phyloP scores from a whole-genome alignment of 805 yeast genomes.

The Pichia insulana region DNA sequence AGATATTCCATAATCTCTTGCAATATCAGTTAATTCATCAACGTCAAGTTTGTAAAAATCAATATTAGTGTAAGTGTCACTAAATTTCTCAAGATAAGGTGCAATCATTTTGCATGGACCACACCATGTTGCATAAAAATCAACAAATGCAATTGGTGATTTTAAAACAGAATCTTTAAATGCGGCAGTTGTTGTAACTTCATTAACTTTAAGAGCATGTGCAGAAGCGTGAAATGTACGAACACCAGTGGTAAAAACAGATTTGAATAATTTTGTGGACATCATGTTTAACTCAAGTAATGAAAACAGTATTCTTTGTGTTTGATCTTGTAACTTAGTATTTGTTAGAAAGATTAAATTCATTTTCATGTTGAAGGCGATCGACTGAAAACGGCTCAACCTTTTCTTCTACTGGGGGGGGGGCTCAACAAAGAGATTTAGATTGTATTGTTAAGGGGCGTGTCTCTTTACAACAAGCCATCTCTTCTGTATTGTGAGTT shows the following conservation, averaged over 20 bases:
- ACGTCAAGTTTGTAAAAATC: slow-evolving; percentile 65
- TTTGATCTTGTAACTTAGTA: no score
- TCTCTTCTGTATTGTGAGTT: background rate
- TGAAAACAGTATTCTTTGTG: no score
- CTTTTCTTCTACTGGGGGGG: no score
- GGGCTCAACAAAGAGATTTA: no score
- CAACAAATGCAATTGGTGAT: slow-evolving; percentile 43
- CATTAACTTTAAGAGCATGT: slow-evolving; percentile 21
- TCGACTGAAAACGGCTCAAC: no score
- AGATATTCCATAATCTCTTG: slow-evolving; percentile 49
- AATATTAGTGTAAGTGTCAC: slow-evolving; percentile 39
- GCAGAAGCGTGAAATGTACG: slow-evolving; percentile 7
- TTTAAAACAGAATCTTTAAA: slow-evolving; percentile 29
- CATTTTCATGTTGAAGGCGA: no score
- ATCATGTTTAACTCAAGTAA: background rate
- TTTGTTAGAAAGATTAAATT: no score
- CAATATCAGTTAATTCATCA: slow-evolving; percentile 46
- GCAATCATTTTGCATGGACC: slow-evolving; percentile 72
- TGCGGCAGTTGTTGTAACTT: slow-evolving; percentile 27
- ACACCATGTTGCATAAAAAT: slow-evolving; percentile 70
- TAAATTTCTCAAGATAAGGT: slow-evolving; percentile 40
- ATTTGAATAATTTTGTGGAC: background rate
- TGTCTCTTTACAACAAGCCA: background rate
- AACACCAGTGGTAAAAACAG: background rate
- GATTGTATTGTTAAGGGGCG: background rate